Evolutionary conservation across 2,329 filamentous ascomycete species (phyloP).

Genomic region (Cordyceps militaris): DNA sequence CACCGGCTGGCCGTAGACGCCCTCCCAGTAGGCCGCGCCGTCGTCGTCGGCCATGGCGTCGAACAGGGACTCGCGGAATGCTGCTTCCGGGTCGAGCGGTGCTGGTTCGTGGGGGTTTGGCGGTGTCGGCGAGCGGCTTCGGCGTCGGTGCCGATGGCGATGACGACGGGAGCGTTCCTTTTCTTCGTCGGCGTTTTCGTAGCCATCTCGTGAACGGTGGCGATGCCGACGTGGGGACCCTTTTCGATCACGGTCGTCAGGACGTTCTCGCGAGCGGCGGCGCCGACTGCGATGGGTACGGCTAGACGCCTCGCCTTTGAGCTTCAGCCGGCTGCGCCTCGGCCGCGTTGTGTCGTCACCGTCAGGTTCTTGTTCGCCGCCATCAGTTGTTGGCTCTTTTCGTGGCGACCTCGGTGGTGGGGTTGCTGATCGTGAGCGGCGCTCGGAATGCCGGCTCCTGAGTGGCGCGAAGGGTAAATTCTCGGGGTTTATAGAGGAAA

Average conservation of each 20-base stretch:
- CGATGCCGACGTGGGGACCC: conserved; percentile 4
- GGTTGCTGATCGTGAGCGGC: conserved; percentile 1
- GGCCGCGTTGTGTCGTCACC: conserved; percentile 19
- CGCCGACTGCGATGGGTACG: conserved; percentile 17
- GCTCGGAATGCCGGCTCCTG: neutral
- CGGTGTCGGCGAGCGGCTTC: conserved; percentile 38
- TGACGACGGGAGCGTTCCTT: conserved; percentile 20
- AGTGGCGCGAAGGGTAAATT: neutral
- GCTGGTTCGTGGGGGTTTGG: conserved; percentile 40
- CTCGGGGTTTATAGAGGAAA: conserved; percentile 41
- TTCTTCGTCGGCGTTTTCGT: conserved; percentile 7
- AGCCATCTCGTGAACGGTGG: conserved; percentile 16
- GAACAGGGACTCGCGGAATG: conserved; percentile 91
- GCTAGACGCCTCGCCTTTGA: conserved; percentile 24
- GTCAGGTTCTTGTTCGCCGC: conserved; percentile 14
- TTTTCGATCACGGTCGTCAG: conserved; percentile 15
- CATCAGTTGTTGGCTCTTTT: neutral
- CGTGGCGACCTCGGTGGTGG: conserved; percentile 1
- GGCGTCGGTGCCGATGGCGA: conserved; percentile 19
- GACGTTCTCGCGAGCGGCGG: conserved; percentile 18
- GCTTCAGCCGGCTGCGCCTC: conserved; percentile 26
- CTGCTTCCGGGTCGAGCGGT: conserved; percentile 58
- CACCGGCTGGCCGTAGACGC: conserved; percentile 92
- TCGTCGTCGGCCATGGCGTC: conserved; percentile 97
- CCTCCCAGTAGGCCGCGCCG: conserved; percentile 90